A percentile compares a stretch with the other conserved stretches of the same genome.
These are phyloP conservation scores for Phialophora verrucosa DNA, from an alignment of 2,329 filamentous ascomycete genomes.

Conservation along the genomic window DNA sequence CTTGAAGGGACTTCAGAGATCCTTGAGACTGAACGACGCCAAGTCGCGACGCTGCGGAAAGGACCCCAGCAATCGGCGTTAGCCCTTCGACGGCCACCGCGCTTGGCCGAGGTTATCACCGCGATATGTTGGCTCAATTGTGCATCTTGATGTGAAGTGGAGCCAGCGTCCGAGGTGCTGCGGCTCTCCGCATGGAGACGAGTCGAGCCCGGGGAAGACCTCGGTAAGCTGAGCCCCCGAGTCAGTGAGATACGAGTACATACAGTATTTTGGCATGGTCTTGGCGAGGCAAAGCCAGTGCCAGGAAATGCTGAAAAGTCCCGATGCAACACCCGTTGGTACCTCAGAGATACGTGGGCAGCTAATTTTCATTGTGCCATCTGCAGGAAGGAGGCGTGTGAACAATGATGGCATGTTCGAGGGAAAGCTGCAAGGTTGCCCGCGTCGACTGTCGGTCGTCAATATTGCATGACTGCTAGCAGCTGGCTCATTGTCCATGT, in stretches of 20 bases:
- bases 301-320: not conserved
- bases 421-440: not conserved
- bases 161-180: not conserved
- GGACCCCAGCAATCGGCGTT: not conserved
- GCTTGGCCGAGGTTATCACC: slow-evolving; percentile 1
- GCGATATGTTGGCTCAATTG: not conserved
- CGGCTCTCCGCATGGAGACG: not conserved
- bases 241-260: not conserved
- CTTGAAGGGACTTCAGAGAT: not conserved
- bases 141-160: not conserved
- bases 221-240: not conserved
- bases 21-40: not conserved
- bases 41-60: not conserved
- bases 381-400: no score
- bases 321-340: not conserved
- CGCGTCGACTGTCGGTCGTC: not conserved
- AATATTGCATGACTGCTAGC: not conserved
- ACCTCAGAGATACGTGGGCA: not conserved
- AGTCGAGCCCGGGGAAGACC: not conserved
- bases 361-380: not conserved
- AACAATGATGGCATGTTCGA: not conserved
- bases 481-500: not conserved
- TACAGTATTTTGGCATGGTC: not conserved
- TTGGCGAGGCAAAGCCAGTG: not conserved
- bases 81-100: not conserved